Evolutionary conservation across 164 flowering plant species (phyloP).

Genomic region (Berberis vulgaris): DNA sequence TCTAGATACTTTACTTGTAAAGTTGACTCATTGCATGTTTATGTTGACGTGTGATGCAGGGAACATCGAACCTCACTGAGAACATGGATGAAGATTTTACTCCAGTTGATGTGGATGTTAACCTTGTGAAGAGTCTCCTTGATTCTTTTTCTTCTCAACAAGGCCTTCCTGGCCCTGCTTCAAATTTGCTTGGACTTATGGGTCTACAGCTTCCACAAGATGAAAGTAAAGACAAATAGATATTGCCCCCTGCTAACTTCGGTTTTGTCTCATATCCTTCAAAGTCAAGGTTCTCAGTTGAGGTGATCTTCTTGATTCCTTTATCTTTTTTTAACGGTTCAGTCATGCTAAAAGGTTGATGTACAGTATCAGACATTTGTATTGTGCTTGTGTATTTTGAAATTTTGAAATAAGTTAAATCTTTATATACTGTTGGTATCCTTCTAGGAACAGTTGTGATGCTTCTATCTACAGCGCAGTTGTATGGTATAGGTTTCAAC

Average conservation of each 20-base stretch:
- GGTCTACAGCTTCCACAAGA: slow-evolving; percentile 74
- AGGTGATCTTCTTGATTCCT: too few relatives aligned
- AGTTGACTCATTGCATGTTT: not conserved
- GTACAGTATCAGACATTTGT: too few relatives aligned
- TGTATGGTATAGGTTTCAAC: too few relatives aligned
- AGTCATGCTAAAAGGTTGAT: too few relatives aligned
- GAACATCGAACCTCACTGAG: slow-evolving; percentile 32
- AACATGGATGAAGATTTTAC: slow-evolving; percentile 59
- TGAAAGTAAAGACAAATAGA: slow-evolving; percentile 38
- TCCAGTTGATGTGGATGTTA: slow-evolving; percentile 86
- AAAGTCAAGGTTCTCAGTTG: too few relatives aligned
- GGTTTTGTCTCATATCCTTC: too few relatives aligned
- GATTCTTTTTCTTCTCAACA: slow-evolving; percentile 91
- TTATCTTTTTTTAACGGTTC: too few relatives aligned
- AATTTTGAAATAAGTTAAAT: too few relatives aligned
- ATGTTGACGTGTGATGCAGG: slow-evolving; percentile 29
- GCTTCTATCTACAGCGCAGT: too few relatives aligned
- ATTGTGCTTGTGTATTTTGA: too few relatives aligned
- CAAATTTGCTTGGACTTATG: slow-evolving; percentile 90
- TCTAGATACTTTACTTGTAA: not conserved
- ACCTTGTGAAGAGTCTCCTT: slow-evolving; percentile 81
- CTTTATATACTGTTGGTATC: too few relatives aligned
- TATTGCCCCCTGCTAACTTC: not conserved
- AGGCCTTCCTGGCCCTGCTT: slow-evolving; percentile 93
- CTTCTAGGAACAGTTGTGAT: too few relatives aligned